These are phyloP conservation scores for Coniosporium apollinis DNA, from an alignment of 495 filamentous ascomycete genomes.

Conservation along the genomic window DNA sequence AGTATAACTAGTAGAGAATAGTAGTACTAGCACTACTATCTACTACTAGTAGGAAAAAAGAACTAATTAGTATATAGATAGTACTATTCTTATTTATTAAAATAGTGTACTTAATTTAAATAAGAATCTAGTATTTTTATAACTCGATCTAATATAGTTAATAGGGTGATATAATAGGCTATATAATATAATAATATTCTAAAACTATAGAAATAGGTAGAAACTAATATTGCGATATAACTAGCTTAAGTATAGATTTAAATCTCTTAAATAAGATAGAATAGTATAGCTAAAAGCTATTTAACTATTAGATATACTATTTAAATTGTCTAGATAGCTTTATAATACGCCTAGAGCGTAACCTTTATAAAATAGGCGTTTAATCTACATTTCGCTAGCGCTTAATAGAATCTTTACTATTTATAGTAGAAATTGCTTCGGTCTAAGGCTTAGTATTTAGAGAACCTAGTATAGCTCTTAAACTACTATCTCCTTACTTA, in stretches of 20 bases:
- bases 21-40: neutral
- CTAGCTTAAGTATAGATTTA: neutral
- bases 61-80: neutral
- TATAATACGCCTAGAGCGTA: neutral
- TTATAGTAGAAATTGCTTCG: neutral
- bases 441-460: neutral
- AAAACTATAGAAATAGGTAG: neutral
- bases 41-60: neutral
- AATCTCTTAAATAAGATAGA: neutral
- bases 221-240: neutral
- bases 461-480: neutral
- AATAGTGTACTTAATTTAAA: neutral
- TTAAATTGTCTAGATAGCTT: neutral
- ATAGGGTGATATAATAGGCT: neutral
- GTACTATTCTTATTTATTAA: neutral
- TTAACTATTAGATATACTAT: neutral
- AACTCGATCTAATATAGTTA: neutral
- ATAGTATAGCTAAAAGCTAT: neutral
- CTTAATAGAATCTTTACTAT: neutral
- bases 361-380: neutral
- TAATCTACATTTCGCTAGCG: neutral
- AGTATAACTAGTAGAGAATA: neutral
- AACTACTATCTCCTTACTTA: neutral
- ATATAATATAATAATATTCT: neutral
- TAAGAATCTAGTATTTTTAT: neutral